Percentiles rank a stretch among this genome's conserved stretches.
phyloP scores from a whole-genome alignment of 2,329 filamentous ascomycete species.

The Ascochyta rabiei region DNA sequence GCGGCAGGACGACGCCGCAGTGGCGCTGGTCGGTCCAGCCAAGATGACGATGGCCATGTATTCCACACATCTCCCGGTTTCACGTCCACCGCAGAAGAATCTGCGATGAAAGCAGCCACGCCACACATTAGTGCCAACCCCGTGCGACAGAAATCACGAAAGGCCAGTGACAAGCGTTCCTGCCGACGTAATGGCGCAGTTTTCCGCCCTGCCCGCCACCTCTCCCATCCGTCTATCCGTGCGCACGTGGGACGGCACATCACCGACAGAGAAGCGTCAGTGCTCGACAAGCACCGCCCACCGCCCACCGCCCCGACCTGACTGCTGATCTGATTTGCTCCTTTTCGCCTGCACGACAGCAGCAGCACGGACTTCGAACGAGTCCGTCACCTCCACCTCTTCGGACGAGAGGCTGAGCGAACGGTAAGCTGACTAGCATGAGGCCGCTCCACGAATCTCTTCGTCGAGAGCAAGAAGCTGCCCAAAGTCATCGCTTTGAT shows the following conservation, averaged over 20 bases:
- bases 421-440: background rate
- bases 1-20: background rate
- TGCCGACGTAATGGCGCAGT: constrained; percentile 1
- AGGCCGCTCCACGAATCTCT: background rate
- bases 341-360: background rate
- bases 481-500: background rate
- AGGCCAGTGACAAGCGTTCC: background rate
- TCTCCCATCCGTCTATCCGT: constrained; percentile 13
- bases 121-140: background rate
- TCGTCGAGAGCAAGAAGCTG: background rate
- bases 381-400: background rate
- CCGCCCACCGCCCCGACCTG: no score
- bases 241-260: background rate
- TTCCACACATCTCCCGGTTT: constrained; percentile 1
- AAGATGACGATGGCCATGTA: constrained; percentile 7
- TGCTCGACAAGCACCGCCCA: background rate
- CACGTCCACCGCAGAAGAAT: constrained; percentile 2
- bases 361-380: background rate
- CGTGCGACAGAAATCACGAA: constrained; percentile 1
- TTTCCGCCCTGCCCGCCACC: background rate
- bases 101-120: constrained; percentile 5
- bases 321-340: background rate
- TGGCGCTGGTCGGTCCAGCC: background rate
- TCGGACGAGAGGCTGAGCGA: background rate
- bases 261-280: background rate